Percentiles rank a stretch among this genome's conserved stretches.
phyloP scores from a whole-genome alignment of 2,329 filamentous ascomycete species.

The Colletotrichum cereale region DNA sequence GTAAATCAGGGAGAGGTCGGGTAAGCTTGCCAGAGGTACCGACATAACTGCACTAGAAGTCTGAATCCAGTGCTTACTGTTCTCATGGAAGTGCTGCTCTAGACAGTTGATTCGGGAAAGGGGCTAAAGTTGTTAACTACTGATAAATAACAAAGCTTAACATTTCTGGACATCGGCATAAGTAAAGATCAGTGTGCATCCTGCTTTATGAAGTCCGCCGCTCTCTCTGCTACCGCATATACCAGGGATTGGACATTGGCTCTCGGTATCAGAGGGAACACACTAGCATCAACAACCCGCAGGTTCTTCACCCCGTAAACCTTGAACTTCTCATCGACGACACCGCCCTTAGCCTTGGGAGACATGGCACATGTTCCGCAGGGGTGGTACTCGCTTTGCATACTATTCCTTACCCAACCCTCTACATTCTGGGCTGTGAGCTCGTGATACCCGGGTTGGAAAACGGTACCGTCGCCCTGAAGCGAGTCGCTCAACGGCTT shows the following conservation, averaged over 20 bases:
- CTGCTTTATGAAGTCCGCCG: constrained; percentile 33
- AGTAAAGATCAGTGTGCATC: not conserved
- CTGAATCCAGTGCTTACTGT: not conserved
- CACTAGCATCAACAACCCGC: constrained; percentile 48
- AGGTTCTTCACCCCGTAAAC: constrained; percentile 48
- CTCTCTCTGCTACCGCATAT: constrained; percentile 53
- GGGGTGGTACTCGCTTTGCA: constrained; percentile 40
- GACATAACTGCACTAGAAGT: not conserved
- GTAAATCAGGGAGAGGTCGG: not conserved
- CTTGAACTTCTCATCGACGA: constrained; percentile 47
- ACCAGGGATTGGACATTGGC: constrained; percentile 50
- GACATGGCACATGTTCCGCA: constrained; percentile 37
- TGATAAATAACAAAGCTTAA: too few species aligned
- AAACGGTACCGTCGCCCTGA: constrained; percentile 13
- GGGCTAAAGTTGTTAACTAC: too few species aligned
- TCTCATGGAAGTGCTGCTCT: not conserved
- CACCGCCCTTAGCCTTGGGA: constrained; percentile 44
- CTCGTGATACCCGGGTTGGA: constrained; percentile 31
- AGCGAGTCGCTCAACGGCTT: constrained; percentile 32
- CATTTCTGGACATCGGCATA: not conserved
- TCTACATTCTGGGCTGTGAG: constrained; percentile 28
- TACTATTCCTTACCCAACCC: constrained; percentile 13
- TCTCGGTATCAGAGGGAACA: constrained; percentile 48
- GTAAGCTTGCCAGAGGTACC: not conserved
- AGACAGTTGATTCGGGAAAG: not conserved